Percentiles rank a stretch among this genome's conserved stretches.
phyloP scores from a whole-genome alignment of 176 grass and related monocot genomes.

The Ananas comosus region DNA sequence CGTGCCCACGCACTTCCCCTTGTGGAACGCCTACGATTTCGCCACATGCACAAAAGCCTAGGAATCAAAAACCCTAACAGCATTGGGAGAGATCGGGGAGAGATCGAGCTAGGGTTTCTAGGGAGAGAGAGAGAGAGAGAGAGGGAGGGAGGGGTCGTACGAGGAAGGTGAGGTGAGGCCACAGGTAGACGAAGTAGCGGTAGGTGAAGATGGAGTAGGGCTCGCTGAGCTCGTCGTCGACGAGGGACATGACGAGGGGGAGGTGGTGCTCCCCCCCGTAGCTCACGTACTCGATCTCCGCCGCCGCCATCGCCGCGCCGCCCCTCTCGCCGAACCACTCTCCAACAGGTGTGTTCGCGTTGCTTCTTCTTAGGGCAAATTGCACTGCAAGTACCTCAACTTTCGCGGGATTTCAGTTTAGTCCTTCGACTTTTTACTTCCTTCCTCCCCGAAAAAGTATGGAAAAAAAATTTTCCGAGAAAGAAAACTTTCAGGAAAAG shows the following conservation, averaged over 20 bases:
- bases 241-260: conserved; percentile 79
- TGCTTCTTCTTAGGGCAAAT: too few species aligned
- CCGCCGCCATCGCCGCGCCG: conserved; percentile 21
- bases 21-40: conserved; percentile 33
- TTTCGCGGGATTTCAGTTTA: too few species aligned
- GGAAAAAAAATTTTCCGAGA: too few species aligned
- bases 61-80: neutral
- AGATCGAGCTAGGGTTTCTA: neutral
- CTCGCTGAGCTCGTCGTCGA: conserved; percentile 97
- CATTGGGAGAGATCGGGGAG: neutral
- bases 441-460: too few species aligned
- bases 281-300: conserved; percentile 58
- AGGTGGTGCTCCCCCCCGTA: conserved; percentile 97
- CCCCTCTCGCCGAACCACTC: neutral
- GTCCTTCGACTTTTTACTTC: too few species aligned
- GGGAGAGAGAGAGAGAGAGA: neutral
- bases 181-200: conserved; percentile 96
- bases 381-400: too few species aligned
- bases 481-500: too few species aligned
- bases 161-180: conserved; percentile 90
- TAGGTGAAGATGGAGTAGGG: conserved; percentile 99
- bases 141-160: conserved; percentile 20
- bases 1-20: conserved; percentile 79
- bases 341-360: too few species aligned
- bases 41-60: neutral